Evolutionary conservation across 345 rosid species (phyloP).

Genomic region (Firmiana major): DNA sequence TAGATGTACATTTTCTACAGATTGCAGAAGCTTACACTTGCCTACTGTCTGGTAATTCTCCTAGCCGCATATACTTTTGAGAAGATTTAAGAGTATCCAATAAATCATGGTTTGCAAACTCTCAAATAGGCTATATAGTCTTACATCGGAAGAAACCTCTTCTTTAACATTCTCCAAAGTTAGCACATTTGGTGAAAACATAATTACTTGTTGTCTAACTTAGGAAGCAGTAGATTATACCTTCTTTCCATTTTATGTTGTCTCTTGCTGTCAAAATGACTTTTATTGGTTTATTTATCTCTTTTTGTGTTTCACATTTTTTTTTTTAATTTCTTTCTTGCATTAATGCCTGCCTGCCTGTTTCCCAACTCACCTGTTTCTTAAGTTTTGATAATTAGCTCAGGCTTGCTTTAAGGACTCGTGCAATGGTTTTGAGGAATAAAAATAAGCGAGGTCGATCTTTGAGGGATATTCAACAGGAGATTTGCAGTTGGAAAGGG

Average conservation of each 20-base stretch:
- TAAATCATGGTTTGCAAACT: constrained; percentile 7
- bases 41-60: constrained; percentile 57
- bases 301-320: neutral
- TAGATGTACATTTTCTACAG: constrained; percentile 38
- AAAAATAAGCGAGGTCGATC: constrained; percentile 12
- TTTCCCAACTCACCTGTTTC: constrained; percentile 14
- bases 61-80: neutral
- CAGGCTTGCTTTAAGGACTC: constrained; percentile 16
- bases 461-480: constrained; percentile 15
- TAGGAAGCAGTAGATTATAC: neutral
- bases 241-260: neutral
- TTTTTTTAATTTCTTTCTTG: neutral
- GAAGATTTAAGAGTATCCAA: neutral
- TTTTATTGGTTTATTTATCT: neutral
- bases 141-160: neutral
- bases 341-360: constrained; percentile 2
- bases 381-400: constrained; percentile 25
- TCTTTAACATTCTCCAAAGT: neutral
- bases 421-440: constrained; percentile 24
- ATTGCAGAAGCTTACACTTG: constrained; percentile 64
- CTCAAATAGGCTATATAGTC: neutral
- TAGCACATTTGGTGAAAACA: neutral
- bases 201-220: constrained; percentile 4
- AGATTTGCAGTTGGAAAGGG: constrained; percentile 19
- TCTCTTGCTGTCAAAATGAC: constrained; percentile 5